Evolutionary conservation across 2,329 filamentous ascomycete species (phyloP), one percentile per base, ranked within the genome.

Genomic region (Coniochaeta pulveracea): DNA sequence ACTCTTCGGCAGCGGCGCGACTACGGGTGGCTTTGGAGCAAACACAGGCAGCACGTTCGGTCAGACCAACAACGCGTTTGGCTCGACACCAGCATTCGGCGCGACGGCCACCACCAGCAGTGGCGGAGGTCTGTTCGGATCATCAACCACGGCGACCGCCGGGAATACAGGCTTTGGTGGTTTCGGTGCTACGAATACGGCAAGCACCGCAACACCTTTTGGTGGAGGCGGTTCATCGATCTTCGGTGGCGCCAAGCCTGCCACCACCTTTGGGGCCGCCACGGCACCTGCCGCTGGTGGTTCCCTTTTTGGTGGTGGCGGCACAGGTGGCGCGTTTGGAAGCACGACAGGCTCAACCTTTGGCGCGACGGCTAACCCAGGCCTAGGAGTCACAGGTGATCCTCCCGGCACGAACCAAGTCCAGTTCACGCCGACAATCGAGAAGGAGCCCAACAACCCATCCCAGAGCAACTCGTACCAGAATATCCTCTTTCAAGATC

Each of bases 401-500:
- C 71, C 73, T 38, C 72, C 76, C 17, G 85, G 85, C 37, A 89
- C 84, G 8, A 78, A 67, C 10, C 63, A 69, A 4, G 67, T 72
- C n/a, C 69, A 77, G 5, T 93, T 89, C 58, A 60, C 72, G 39
- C 64, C 84, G 0, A 69, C 72, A 29, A 61, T 67, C 14, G 85
- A 93, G 59, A 91, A 89, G 54, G 85, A 93, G 48, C 57, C 63
- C 4, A 73, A 69, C 26, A 69, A 60, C 43, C 56, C 54, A 12
- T 54, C 59, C 35, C 49, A 69, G 47, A 44, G 61, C 43, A 73
- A 80, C 48, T 68, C 79, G 4, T 93, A 81, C 55, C 84, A 91
- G 55, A 89, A 77, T 45, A 75, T 93, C 36, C 63, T 80, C 15
- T 86, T 89, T 54, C 79, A 82, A 58, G 76, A 79, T 16, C 72